phyloP scores from a whole-genome alignment of 108 stramenopile genomes.

The Schizochytrium sp. region DNA sequence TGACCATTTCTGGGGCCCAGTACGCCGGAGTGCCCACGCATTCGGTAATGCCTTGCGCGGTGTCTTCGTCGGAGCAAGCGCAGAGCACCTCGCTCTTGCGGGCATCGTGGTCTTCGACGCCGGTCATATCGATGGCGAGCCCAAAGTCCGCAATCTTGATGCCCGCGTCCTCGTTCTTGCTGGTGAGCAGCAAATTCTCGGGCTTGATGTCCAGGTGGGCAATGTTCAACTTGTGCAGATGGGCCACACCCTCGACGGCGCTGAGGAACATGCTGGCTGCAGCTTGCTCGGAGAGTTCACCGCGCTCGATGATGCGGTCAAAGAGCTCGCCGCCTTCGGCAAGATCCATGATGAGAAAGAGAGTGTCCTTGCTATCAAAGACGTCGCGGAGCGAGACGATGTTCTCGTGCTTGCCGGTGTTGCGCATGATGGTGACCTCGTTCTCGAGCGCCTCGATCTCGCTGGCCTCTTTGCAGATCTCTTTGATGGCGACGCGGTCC shows the following conservation, averaged over 20 bases:
- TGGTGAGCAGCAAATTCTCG: slow-evolving; percentile 14
- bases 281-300: slow-evolving; percentile 42
- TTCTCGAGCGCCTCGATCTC: slow-evolving; percentile 33
- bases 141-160: slow-evolving; percentile 57
- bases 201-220: slow-evolving; percentile 22
- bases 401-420: slow-evolving; percentile 37
- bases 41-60: not conserved
- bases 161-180: not conserved
- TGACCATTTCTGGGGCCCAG: slow-evolving; percentile 50
- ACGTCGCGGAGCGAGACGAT: slow-evolving; percentile 36
- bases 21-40: slow-evolving; percentile 60
- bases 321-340: slow-evolving; percentile 72
- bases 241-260: slow-evolving; percentile 43
- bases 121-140: slow-evolving; percentile 50
- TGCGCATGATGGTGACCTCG: slow-evolving; percentile 36
- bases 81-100: slow-evolving; percentile 54
- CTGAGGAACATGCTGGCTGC: slow-evolving; percentile 27
- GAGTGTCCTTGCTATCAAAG: slow-evolving; percentile 30
- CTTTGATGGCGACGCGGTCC: slow-evolving; percentile 31
- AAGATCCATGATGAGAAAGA: slow-evolving; percentile 74
- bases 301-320: slow-evolving; percentile 41
- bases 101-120: slow-evolving; percentile 22
- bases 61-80: slow-evolving; percentile 11
- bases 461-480: slow-evolving; percentile 35
- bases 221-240: slow-evolving; percentile 24